Base-by-base conservation (phyloP, 2,329 filamentous ascomycete genomes). In the Rhynchosporium agropyri region DNA sequence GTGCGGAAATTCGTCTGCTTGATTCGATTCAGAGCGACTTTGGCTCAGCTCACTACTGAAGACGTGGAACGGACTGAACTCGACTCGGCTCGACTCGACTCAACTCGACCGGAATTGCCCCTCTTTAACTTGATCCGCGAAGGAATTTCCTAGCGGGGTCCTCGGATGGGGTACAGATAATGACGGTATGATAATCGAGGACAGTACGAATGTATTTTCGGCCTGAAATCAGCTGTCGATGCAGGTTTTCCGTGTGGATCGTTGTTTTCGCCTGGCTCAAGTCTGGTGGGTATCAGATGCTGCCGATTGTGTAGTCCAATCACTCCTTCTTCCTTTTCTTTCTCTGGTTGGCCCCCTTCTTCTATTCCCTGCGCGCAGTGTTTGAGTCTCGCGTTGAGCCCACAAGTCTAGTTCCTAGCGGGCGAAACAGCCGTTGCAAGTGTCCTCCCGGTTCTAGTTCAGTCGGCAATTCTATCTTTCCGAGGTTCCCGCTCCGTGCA, bases 111-210 rank as follows among this genome's bases (percentile, higher is more conserved):
- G 33, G 29, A 48, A 45, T 59, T 59, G 54, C 54, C 63, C 55
- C 59, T 64, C 62, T 42, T 61, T 61, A 55, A 40, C 50, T 61
- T 61, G 55, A 40, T 60, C 57, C 50, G 33, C 60, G 56, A 56
- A 65, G 38, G 56, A 50, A 42, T 63, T 55, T 63, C 60, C 59
- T 64, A 65, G 64, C 49, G 66, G 65, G 63, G 57, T 54, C 58
- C 28, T 45, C 55, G 45, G 38, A 54, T 36, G 58, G 45, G 60
- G 29, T 20, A 31, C 48, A 36, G 33, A 10, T 36, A 56, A 51
- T 59, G 59, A 59, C 59, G 59, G 57, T 55, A 20, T 62, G 36
- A 48, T 45, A 59, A 43, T 42, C 29, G 20, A 36, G 54, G 43
- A 43, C 49, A 43, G 38, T 36, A 20, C 20, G 1, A 20, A 20